Evolutionary conservation across 2,329 filamentous ascomycete genomes (phyloP).

Genomic region (Rhynchosporium graminicola): DNA sequence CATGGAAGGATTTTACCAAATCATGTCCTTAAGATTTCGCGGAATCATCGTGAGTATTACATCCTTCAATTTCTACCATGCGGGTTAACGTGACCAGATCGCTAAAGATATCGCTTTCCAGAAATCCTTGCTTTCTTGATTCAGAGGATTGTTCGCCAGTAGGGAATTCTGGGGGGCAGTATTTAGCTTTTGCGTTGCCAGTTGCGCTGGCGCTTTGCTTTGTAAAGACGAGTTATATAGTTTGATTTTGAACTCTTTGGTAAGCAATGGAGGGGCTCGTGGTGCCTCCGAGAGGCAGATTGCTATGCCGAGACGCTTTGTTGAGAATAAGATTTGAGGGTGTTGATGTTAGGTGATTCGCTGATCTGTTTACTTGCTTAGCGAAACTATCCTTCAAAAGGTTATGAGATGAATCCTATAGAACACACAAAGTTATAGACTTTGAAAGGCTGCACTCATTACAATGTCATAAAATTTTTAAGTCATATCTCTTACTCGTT

Average conservation of each 20-base stretch:
- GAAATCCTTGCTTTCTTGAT: background rate
- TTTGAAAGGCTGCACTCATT: too few species aligned
- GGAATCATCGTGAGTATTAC: background rate
- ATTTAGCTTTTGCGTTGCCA: background rate
- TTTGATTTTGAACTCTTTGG: background rate
- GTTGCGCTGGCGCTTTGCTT: background rate
- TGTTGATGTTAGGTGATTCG: background rate
- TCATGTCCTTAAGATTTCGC: background rate
- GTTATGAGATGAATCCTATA: too few species aligned
- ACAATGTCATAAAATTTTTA: too few species aligned
- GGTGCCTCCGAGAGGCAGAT: background rate
- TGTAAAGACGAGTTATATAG: conserved; percentile 2
- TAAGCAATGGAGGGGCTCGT: background rate
- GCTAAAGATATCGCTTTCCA: background rate
- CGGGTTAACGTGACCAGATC: background rate
- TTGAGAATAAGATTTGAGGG: background rate
- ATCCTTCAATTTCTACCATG: background rate
- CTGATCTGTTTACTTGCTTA: too few species aligned
- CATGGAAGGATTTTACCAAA: background rate
- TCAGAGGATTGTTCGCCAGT: background rate
- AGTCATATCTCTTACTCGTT: too few species aligned
- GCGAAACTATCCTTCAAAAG: too few species aligned
- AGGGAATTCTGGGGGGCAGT: background rate
- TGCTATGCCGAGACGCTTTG: background rate
- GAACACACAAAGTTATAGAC: too few species aligned